phyloP scores from a whole-genome alignment of 176 grass and related monocot genomes.

The Rhynchospora tenuis region DNA sequence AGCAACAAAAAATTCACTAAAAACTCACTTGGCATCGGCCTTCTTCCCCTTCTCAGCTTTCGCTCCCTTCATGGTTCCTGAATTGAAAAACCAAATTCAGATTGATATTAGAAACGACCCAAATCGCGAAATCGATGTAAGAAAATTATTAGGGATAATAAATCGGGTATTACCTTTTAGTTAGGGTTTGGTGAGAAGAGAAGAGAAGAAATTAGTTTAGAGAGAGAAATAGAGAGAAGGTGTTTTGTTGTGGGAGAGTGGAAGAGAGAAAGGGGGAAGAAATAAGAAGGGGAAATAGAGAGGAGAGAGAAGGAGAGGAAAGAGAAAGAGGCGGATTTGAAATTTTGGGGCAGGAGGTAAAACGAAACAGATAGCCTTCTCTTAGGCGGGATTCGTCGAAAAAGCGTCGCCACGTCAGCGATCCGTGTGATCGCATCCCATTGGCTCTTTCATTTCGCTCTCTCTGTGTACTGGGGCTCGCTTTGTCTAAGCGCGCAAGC shows the following conservation, averaged over 20 bases:
- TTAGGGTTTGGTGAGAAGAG: background rate
- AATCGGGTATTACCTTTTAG: slow-evolving; percentile 15
- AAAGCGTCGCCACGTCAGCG: slow-evolving; percentile 43
- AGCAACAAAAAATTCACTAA: background rate
- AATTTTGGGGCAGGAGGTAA: slow-evolving; percentile 24
- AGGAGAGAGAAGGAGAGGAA: slow-evolving; percentile 16
- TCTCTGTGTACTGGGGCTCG: slow-evolving; percentile 22
- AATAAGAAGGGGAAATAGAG: background rate
- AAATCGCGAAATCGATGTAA: background rate
- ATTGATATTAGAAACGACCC: slow-evolving; percentile 25
- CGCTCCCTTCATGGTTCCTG: slow-evolving; percentile 66
- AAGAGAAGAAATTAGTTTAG: background rate
- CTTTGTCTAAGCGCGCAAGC: background rate
- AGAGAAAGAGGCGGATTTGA: slow-evolving; percentile 52
- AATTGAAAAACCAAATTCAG: slow-evolving; percentile 18
- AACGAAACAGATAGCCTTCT: background rate
- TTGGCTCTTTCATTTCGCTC: background rate
- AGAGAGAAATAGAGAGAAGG: background rate
- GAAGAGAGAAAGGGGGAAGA: background rate
- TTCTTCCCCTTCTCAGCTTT: slow-evolving; percentile 54
- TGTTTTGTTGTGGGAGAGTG: slow-evolving; percentile 1
- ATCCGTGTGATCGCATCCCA: slow-evolving; percentile 46
- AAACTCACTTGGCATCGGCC: slow-evolving; percentile 51
- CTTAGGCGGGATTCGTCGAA: background rate
- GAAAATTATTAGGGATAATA: background rate